phyloP scores from a whole-genome alignment of 2,329 filamentous ascomycete genomes.

The Fragosphaeria purpurea region DNA sequence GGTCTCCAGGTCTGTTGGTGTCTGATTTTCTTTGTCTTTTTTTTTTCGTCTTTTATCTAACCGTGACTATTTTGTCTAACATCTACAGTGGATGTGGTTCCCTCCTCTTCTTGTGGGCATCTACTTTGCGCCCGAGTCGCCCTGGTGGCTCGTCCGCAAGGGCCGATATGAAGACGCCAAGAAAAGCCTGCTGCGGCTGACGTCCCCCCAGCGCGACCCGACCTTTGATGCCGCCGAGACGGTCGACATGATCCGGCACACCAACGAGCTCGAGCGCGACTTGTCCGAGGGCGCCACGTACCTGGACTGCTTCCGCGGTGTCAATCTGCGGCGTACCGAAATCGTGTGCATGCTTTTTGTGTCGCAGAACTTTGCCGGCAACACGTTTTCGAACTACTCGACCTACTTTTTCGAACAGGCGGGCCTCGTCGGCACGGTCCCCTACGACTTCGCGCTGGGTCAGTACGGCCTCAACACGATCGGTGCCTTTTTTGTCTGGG shows the following conservation, averaged over 20 bases:
- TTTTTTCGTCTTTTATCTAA: too few species aligned
- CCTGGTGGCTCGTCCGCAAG: constrained; percentile 24
- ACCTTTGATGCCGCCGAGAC: constrained; percentile 18
- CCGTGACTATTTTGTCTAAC: too few species aligned
- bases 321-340: constrained; percentile 41
- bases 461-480: constrained; percentile 40
- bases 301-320: constrained; percentile 39
- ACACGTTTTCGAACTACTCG: constrained; percentile 32
- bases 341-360: constrained; percentile 30
- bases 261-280: constrained; percentile 45
- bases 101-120: constrained; percentile 3
- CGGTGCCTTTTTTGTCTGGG: constrained; percentile 42
- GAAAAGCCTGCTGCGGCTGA: constrained; percentile 29
- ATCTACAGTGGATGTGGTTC: constrained; percentile 8
- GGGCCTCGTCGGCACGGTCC: constrained; percentile 27
- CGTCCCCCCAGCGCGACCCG: constrained; percentile 13
- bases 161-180: constrained; percentile 32
- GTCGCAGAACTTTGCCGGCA: constrained; percentile 32
- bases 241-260: constrained; percentile 45
- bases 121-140: constrained; percentile 9
- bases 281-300: constrained; percentile 39
- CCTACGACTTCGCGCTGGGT: constrained; percentile 34
- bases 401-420: constrained; percentile 31
- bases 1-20: background rate
- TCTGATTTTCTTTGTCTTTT: too few species aligned